phyloP scores from a whole-genome alignment of 148 eudicot genomes.

The Diospyros kaki region DNA sequence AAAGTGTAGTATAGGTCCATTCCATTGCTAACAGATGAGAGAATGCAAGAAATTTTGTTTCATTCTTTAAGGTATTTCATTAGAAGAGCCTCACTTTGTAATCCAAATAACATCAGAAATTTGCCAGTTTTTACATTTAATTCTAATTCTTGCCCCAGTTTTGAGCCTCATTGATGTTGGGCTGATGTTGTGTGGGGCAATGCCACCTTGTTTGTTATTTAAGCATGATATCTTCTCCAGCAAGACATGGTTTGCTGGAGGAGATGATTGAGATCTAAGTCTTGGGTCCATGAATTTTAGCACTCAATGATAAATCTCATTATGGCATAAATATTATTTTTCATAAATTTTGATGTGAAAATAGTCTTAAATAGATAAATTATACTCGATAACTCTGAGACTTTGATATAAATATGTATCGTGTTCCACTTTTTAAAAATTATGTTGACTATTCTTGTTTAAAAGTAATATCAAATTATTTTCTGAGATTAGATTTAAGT shows the following conservation, averaged over 20 bases:
- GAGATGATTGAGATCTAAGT: neutral
- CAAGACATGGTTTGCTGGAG: neutral
- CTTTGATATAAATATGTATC: too few species aligned
- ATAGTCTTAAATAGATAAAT: too few species aligned
- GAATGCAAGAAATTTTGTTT: neutral
- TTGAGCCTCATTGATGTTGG: neutral
- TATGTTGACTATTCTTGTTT: too few species aligned
- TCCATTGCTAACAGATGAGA: neutral
- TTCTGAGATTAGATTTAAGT: too few species aligned
- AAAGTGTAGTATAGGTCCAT: neutral
- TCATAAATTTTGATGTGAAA: too few species aligned
- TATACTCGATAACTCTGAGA: too few species aligned
- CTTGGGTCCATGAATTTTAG: neutral
- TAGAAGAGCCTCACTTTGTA: constrained; percentile 5
- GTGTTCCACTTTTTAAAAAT: too few species aligned
- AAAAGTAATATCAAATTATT: too few species aligned
- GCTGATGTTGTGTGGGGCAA: too few species aligned
- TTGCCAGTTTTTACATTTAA: neutral
- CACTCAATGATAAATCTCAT: too few species aligned
- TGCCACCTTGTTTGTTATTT: neutral
- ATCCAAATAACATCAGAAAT: neutral
- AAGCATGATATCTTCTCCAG: neutral
- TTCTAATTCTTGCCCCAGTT: neutral
- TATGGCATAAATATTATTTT: too few species aligned
- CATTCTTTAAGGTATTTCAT: neutral